Conservation (phyloP, 257 asterid species). For the Gentiana macrophylla region DNA sequence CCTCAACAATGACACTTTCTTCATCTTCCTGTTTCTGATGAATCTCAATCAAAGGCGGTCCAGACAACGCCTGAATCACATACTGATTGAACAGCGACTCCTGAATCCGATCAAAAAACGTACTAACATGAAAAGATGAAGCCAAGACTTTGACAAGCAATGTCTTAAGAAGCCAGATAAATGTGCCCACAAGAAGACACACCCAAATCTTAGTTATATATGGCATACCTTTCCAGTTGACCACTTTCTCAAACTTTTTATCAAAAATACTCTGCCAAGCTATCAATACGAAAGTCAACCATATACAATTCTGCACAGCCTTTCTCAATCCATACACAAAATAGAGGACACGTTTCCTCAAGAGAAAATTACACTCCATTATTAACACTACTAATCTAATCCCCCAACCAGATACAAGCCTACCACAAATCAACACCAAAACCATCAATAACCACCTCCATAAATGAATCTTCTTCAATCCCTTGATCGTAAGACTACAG, state of each 20-base stretch:
- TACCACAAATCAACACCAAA: constrained; percentile 64
- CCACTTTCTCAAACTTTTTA: constrained; percentile 38
- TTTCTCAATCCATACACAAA: constrained; percentile 79
- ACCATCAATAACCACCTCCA: constrained; percentile 89
- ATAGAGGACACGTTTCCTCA: constrained; percentile 69
- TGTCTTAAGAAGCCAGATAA: constrained; percentile 71
- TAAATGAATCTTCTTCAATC: constrained; percentile 22
- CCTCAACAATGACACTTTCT: constrained; percentile 55
- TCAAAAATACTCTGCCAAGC: constrained; percentile 76
- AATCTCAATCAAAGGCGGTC: constrained; percentile 64
- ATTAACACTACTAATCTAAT: constrained; percentile 52
- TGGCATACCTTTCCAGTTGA: constrained; percentile 28
- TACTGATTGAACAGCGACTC: constrained; percentile 74
- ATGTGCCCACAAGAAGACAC: constrained; percentile 67
- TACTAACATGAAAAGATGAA: constrained; percentile 66
- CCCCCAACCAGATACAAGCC: constrained; percentile 78
- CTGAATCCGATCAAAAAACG: constrained; percentile 78
- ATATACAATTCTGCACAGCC: constrained; percentile 68
- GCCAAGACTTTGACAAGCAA: constrained; percentile 76
- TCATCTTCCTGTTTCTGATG: constrained; percentile 61
- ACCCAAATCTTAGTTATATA: constrained; percentile 65
- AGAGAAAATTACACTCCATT: constrained; percentile 53
- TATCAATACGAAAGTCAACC: constrained; percentile 64
- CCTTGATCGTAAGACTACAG: constrained; percentile 34
- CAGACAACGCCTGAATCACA: constrained; percentile 60